Conservation (phyloP, 108 stramenopile genomes). For the Mediolabrus comicus region DNA sequence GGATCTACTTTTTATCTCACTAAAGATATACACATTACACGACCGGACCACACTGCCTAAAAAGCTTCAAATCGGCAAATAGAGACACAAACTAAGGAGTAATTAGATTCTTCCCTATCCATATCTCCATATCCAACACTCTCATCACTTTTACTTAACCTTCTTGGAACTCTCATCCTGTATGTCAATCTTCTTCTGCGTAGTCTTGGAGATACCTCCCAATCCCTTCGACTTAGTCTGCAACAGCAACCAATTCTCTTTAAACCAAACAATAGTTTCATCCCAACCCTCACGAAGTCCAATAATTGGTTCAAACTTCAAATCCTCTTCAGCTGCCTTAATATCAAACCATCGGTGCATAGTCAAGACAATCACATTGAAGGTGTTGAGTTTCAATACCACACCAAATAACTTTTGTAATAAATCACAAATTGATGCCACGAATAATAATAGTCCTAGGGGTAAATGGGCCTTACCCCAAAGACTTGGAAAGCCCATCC, state of each 20-base stretch:
- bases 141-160: slow-evolving; percentile 2
- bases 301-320: slow-evolving; percentile 88
- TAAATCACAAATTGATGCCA: slow-evolving; percentile 82
- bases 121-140: background rate
- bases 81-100: background rate
- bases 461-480: slow-evolving; percentile 85
- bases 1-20: no score
- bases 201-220: slow-evolving; percentile 28
- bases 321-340: slow-evolving; percentile 80
- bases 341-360: slow-evolving; percentile 96
- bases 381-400: slow-evolving; percentile 88
- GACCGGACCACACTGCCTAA: background rate
- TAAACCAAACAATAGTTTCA: slow-evolving; percentile 92
- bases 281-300: slow-evolving; percentile 91
- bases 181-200: slow-evolving; percentile 54
- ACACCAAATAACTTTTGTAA: slow-evolving; percentile 64
- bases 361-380: slow-evolving; percentile 92
- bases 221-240: slow-evolving; percentile 18
- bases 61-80: background rate
- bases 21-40: no score
- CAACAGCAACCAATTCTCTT: slow-evolving; percentile 87
- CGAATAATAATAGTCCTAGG: slow-evolving; percentile 62
- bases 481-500: slow-evolving; percentile 90
- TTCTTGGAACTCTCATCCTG: slow-evolving; percentile 44
- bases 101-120: no score